Conservation (phyloP, 1,139 yeast species). For the Geotrichum bryndzae region DNA sequence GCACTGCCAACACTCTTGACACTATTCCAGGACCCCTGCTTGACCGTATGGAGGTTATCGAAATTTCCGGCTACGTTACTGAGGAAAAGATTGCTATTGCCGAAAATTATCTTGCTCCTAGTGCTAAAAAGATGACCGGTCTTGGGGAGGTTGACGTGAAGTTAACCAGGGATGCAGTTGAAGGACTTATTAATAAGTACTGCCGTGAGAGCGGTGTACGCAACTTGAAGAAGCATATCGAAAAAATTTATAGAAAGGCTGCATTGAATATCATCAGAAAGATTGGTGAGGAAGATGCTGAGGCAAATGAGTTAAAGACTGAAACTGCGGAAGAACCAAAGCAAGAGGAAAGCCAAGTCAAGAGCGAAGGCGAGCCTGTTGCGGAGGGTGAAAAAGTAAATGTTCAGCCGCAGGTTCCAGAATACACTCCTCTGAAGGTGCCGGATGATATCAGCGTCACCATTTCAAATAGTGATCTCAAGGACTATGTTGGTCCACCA, state of each 20-base stretch:
- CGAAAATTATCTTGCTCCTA: slow-evolving; percentile 77
- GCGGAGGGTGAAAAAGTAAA: slow-evolving; percentile 33
- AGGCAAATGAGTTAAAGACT: slow-evolving; percentile 26
- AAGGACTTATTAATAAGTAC: slow-evolving; percentile 68
- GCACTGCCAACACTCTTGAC: slow-evolving; percentile 91
- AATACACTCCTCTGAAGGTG: slow-evolving; percentile 41
- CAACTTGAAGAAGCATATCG: slow-evolving; percentile 80
- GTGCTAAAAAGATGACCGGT: slow-evolving; percentile 76
- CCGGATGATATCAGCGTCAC: slow-evolving; percentile 61
- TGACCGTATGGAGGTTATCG: slow-evolving; percentile 97
- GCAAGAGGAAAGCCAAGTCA: background rate
- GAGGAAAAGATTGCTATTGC: slow-evolving; percentile 91
- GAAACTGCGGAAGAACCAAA: background rate
- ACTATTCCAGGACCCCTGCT: slow-evolving; percentile 89
- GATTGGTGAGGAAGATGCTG: slow-evolving; percentile 22
- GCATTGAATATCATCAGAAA: slow-evolving; percentile 75
- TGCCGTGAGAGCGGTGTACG: slow-evolving; percentile 97
- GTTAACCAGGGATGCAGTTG: slow-evolving; percentile 62
- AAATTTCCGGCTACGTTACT: slow-evolving; percentile 87
- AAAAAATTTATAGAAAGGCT: slow-evolving; percentile 86
- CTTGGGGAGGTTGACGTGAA: slow-evolving; percentile 61
- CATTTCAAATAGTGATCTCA: slow-evolving; percentile 60
- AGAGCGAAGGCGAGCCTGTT: slow-evolving; percentile 18
- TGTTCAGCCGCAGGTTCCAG: slow-evolving; percentile 25
- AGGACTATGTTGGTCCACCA: slow-evolving; percentile 92